Percentiles rank a stretch among this genome's conserved stretches.
phyloP scores from a whole-genome alignment of 306 rosid genomes.

The Vachellia collinsii region DNA sequence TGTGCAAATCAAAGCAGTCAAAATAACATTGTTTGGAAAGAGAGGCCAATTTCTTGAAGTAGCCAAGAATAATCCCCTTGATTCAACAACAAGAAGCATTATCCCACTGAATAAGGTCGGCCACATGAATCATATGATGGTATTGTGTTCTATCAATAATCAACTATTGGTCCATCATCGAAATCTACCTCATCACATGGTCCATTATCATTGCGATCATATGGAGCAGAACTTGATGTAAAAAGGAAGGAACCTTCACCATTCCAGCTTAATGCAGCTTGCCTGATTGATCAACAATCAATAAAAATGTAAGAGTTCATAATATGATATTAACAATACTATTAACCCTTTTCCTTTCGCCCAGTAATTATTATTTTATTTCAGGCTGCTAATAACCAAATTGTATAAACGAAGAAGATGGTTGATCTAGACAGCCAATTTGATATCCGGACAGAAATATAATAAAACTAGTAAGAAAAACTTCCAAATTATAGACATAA shows the following conservation, averaged over 20 bases:
- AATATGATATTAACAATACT: not conserved
- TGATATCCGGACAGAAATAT: constrained; percentile 13
- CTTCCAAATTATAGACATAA: constrained; percentile 21
- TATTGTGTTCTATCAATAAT: too few species aligned
- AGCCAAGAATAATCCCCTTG: constrained; percentile 17
- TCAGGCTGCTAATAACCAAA: constrained; percentile 7
- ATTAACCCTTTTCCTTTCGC: constrained; percentile 1
- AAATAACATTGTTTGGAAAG: constrained; percentile 30
- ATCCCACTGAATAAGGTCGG: too few species aligned
- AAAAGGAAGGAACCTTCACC: constrained; percentile 89
- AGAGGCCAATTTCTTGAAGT: not conserved
- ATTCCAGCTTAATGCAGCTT: constrained; percentile 86
- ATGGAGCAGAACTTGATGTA: constrained; percentile 89
- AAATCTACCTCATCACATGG: constrained; percentile 73
- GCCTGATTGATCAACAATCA: constrained; percentile 47
- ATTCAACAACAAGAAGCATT: not conserved
- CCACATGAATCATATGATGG: too few species aligned
- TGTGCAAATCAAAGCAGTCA: constrained; percentile 4
- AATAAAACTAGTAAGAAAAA: constrained; percentile 28
- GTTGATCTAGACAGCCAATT: constrained; percentile 29
- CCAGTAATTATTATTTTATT: not conserved
- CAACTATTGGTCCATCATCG: too few species aligned
- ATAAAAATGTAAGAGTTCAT: constrained; percentile 27
- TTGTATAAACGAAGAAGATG: constrained; percentile 21
- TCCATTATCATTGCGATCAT: constrained; percentile 83